Evolutionary conservation across 1,284 basidiomycete species (phyloP), one percentile per base, ranked within the genome.

Genomic region (Leccinum angustisporum): DNA sequence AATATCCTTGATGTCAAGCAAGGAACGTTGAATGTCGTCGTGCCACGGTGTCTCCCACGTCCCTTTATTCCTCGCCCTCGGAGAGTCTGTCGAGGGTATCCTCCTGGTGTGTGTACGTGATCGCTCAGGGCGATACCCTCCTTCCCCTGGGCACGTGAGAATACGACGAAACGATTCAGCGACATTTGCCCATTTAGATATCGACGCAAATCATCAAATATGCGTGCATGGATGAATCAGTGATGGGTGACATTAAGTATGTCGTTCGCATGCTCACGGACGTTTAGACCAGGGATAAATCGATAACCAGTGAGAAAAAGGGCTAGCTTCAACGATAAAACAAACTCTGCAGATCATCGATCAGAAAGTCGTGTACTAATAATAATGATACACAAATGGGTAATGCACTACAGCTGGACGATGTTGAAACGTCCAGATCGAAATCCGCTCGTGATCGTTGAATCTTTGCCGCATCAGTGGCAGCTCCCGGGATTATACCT

Each of bases 401-500:
- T 64, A 56, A 62, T 62, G 8, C 38, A 48, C 27, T 58, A 53
- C 30, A 51, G 18, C 25, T 52, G 64, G 67, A 72, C 72, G 43
- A 72, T 72, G 70, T 72, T 75, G 70, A 70, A 70, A 66, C 58
- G 69, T 59, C 72, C 73, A 72, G 21, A 58, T 59, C 43, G 54
- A 61, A 59, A 61, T 62, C 68, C 58, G 54, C 62, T 57, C 58
- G 57, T 64, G 72, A 74, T 63, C 72, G 72, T 72, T 75, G 70
- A 72, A 74, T 73, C 70, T 74, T 68, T 27, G 55, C 50, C 52
- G 25, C 25, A 40, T 38, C 61, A 38, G 40, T 51, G 56, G 59
- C n/a, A 16, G 54, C 54, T 34, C n/a, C 57, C n/a, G 40, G 52
- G 55, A 57, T 63, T 56, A 46, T 56, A 3, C 16, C 7, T 1